A percentile compares a stretch with the other conserved stretches of the same genome.
Evolutionary conservation across 2,329 filamentous ascomycete species (phyloP).

Genomic region (Stylonectria norvegica): DNA sequence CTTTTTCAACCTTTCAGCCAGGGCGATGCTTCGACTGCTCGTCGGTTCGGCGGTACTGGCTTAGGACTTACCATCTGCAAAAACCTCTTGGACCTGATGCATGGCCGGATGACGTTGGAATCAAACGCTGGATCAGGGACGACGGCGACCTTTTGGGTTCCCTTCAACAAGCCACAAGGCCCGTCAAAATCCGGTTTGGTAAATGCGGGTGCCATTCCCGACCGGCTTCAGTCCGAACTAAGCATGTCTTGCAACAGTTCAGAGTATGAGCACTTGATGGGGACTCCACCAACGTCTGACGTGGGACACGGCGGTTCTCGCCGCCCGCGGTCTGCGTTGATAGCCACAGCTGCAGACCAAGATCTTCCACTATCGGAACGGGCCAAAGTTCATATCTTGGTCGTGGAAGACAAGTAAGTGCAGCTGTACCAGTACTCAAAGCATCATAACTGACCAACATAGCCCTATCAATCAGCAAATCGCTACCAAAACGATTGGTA

Average conservation of each 20-base stretch:
- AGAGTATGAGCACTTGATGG: constrained; percentile 52
- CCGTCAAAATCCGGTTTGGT: constrained; percentile 49
- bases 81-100: constrained; percentile 76
- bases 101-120: constrained; percentile 67
- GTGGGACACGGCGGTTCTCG: constrained; percentile 20
- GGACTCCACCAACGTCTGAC: constrained; percentile 37
- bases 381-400: constrained; percentile 63
- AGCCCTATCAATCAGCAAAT: constrained; percentile 71
- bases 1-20: constrained; percentile 81
- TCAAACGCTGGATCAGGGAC: constrained; percentile 67
- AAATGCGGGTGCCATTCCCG: constrained; percentile 62
- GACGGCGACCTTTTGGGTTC: constrained; percentile 72
- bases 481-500: constrained; percentile 69
- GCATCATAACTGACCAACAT: constrained; percentile 15
- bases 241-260: constrained; percentile 66
- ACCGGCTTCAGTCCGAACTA: constrained; percentile 62
- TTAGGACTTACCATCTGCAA: constrained; percentile 78
- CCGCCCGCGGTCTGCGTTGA: constrained; percentile 33
- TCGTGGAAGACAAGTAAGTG: constrained; percentile 77
- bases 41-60: constrained; percentile 76
- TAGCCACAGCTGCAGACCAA: constrained; percentile 39
- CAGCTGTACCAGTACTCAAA: not conserved
- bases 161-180: constrained; percentile 67
- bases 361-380: constrained; percentile 57
- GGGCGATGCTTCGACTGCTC: constrained; percentile 74